phyloP scores from a whole-genome alignment of 495 filamentous ascomycete genomes.

The Lepraria neglecta region DNA sequence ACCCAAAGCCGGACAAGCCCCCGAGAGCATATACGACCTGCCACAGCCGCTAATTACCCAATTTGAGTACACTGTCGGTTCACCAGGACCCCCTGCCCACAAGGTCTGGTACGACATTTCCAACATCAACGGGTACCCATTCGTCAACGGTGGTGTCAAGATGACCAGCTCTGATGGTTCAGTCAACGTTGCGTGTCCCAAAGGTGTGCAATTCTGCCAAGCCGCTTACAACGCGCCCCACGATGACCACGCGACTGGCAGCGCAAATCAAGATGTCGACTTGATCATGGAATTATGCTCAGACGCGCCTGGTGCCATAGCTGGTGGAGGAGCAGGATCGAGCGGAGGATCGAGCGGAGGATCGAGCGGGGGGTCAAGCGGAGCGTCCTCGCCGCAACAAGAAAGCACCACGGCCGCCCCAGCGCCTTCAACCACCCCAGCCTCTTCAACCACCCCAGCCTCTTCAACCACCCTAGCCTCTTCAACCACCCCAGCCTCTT shows the following conservation, averaged over 20 bases:
- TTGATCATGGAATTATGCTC: constrained; percentile 19
- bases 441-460: neutral
- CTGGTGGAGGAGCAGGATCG: constrained; percentile 6
- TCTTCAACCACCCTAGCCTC: neutral
- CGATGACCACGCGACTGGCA: constrained; percentile 20
- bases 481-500: neutral
- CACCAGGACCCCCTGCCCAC: constrained; percentile 14
- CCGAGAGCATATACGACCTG: constrained; percentile 15
- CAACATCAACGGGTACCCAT: constrained; percentile 24
- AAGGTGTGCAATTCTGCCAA: constrained; percentile 17
- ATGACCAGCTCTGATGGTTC: constrained; percentile 12
- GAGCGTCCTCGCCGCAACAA: neutral
- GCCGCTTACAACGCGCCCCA: constrained; percentile 19
- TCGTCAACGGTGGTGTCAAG: constrained; percentile 20
- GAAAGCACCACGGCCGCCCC: neutral
- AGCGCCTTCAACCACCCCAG: constrained; percentile 2
- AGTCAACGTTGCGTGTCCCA: constrained; percentile 15
- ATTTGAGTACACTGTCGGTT: constrained; percentile 23
- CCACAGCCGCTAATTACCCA: constrained; percentile 18
- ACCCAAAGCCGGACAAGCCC: constrained; percentile 4
- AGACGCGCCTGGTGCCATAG: constrained; percentile 8
- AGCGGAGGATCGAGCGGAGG: constrained; percentile 8
- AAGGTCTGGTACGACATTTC: constrained; percentile 22
- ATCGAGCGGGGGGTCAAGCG: constrained; percentile 4
- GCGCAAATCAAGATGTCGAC: constrained; percentile 5